Conservation (phyloP, 2,329 filamentous ascomycete genomes). For the Neophaeococcomyces aloes region DNA sequence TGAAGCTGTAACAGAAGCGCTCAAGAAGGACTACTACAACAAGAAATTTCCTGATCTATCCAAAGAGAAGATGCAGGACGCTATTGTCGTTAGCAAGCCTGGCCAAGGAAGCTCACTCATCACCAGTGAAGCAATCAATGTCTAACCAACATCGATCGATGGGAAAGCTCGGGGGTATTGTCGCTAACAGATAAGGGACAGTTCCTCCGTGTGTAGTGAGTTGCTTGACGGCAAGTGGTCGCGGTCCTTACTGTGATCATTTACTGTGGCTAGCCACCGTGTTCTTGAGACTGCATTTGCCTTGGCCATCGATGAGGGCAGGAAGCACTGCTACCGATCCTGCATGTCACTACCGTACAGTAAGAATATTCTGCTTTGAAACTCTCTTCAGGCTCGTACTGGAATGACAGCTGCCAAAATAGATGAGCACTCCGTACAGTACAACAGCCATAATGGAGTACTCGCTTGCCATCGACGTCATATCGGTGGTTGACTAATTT, state of each 20-base stretch:
- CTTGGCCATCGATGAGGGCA: background rate
- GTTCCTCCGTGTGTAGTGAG: too few relatives aligned
- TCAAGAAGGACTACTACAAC: conserved; percentile 62
- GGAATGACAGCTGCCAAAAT: too few relatives aligned
- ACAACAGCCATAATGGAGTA: too few relatives aligned
- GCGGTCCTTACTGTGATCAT: too few relatives aligned
- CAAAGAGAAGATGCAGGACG: conserved; percentile 62
- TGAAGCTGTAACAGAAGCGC: conserved; percentile 61
- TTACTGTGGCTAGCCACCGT: too few relatives aligned
- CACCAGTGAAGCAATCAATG: conserved; percentile 16
- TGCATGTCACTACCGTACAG: conserved; percentile 5
- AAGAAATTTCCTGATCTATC: conserved; percentile 58
- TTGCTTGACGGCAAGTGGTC: too few relatives aligned
- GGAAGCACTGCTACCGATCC: conserved; percentile 1
- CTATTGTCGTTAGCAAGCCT: conserved; percentile 82
- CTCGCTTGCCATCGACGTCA: background rate
- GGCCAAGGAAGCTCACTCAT: conserved; percentile 48
- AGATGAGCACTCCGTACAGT: too few relatives aligned
- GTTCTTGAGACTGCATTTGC: too few relatives aligned
- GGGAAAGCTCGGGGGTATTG: too few relatives aligned
- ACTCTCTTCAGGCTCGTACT: too few relatives aligned
- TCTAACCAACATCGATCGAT: conserved; percentile 5
- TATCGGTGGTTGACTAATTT: background rate
- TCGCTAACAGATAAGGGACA: too few relatives aligned
- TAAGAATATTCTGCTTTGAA: background rate